A percentile compares a stretch with the other conserved stretches of the same genome.
phyloP scores from a whole-genome alignment of 352 stramenopile species.

The Stramenopiles sp. region DNA sequence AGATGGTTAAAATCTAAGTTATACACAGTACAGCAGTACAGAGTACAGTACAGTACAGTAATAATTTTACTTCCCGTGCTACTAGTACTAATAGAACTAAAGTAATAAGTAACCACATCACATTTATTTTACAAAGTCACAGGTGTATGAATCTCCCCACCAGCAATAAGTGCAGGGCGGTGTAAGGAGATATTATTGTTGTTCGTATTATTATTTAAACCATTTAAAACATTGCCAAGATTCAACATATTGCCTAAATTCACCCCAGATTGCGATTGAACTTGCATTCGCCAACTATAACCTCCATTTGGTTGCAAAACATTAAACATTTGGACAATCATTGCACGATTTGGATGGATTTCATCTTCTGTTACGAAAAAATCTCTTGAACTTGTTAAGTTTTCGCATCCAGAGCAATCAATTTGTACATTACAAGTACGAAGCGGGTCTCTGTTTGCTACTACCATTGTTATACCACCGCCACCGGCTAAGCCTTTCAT shows the following conservation, averaged over 20 bases:
- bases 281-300: background rate
- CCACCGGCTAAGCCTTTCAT: background rate
- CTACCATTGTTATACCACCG: background rate
- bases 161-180: background rate
- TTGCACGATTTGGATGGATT: background rate
- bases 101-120: too few relatives aligned
- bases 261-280: background rate
- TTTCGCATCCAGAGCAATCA: background rate
- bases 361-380: background rate
- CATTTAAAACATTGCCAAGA: background rate
- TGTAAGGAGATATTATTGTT: background rate
- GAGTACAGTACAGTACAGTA: too few relatives aligned
- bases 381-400: background rate
- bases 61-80: too few relatives aligned
- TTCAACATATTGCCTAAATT: background rate
- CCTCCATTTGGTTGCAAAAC: background rate
- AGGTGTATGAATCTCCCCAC: background rate
- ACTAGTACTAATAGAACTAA: too few relatives aligned
- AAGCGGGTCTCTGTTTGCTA: background rate
- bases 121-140: too few relatives aligned
- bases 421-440: background rate
- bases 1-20: too few relatives aligned
- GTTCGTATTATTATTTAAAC: too few relatives aligned
- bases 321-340: background rate
- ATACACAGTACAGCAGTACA: too few relatives aligned